phyloP scores from a whole-genome alignment of 306 rosid genomes.

The Lupinus albus region DNA sequence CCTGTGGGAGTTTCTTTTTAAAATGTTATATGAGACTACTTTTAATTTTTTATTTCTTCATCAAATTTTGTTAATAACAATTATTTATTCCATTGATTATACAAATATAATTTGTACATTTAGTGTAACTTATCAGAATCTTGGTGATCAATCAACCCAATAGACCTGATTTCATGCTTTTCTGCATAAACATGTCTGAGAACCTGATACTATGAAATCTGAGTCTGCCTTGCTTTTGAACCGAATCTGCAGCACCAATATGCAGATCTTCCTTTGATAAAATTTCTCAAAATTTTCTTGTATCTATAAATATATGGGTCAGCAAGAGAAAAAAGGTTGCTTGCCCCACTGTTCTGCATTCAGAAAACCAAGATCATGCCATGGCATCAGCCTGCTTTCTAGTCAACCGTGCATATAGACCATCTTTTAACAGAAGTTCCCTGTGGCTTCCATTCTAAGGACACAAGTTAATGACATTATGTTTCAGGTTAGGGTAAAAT shows the following conservation, averaged over 20 bases:
- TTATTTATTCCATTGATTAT: too few relatives aligned
- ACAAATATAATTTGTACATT: too few relatives aligned
- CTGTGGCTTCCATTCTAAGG: slow-evolving; percentile 74
- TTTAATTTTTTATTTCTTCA: too few relatives aligned
- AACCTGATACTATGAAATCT: slow-evolving; percentile 25
- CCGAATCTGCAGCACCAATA: slow-evolving; percentile 34
- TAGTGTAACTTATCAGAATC: not conserved
- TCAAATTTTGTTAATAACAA: too few relatives aligned
- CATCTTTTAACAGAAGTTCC: slow-evolving; percentile 75
- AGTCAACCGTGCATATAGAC: slow-evolving; percentile 74
- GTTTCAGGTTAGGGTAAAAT: slow-evolving; percentile 7
- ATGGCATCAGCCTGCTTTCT: slow-evolving; percentile 84
- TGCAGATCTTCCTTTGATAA: slow-evolving; percentile 27
- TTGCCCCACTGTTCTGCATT: slow-evolving; percentile 39
- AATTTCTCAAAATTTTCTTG: slow-evolving; percentile 19
- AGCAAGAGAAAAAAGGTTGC: slow-evolving; percentile 47
- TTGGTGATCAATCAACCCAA: not conserved
- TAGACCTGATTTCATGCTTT: slow-evolving; percentile 23
- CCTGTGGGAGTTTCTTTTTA: too few relatives aligned
- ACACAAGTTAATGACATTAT: slow-evolving; percentile 23
- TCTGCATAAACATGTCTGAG: slow-evolving; percentile 12
- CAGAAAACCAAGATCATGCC: slow-evolving; percentile 51
- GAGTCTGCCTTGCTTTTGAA: slow-evolving; percentile 36
- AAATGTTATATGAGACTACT: too few relatives aligned
- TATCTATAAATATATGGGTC: slow-evolving; percentile 39